Base-by-base conservation (phyloP, 2,329 filamentous ascomycete genomes). In the Fusarium devonianum region DNA sequence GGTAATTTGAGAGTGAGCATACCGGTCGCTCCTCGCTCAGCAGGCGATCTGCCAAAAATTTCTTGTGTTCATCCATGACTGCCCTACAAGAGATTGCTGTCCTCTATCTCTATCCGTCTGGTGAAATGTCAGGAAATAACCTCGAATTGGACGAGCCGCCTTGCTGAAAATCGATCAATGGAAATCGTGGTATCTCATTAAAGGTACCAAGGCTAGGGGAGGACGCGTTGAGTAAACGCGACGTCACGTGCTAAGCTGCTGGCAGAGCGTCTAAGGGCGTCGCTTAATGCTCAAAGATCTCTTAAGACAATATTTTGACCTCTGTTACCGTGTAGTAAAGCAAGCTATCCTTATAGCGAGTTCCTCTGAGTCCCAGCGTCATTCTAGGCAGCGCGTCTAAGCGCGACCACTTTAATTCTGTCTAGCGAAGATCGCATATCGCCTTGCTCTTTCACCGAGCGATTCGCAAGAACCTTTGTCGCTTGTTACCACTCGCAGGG, bases 21-120 rank as follows among this genome's bases (percentile, higher is more conserved):
- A 93, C 89, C 56, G 87, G 81, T 57, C 84, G 84, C 59, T 86
- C 84, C 67, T 96, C 90, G 49, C 85, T 87, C 56, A 96, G 78
- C 48, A 96, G 81, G 65, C 87, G 84, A 62, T 86, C 84, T 4
- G 89, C 88, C 6, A 96, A 81, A 64, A 85, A 93, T 47, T 85
- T 86, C 59, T 78, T 85, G 67, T 90, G 86, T 57, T 87, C 83
- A 2, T 80, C 77, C 82, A 85, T 84, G 21, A 25, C 54, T 12
- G 2, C 17, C 7, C 37, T 5, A 13, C 35, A 11, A 6, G 16
- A 6, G 23, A 13, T 12, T 5, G 2, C 13, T 8, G 13, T n/a
- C n/a, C 9, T 25, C 34, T 16, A 3, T n/a, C n/a, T 3, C 13
- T 17, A 8, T 32, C 12, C 10, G 7, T 4, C 14, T 8, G 21